Evolutionary conservation across 2,329 filamentous ascomycete genomes (phyloP), one percentile per base, ranked within the genome.

Genomic region (Cladobotryum protrusum): DNA sequence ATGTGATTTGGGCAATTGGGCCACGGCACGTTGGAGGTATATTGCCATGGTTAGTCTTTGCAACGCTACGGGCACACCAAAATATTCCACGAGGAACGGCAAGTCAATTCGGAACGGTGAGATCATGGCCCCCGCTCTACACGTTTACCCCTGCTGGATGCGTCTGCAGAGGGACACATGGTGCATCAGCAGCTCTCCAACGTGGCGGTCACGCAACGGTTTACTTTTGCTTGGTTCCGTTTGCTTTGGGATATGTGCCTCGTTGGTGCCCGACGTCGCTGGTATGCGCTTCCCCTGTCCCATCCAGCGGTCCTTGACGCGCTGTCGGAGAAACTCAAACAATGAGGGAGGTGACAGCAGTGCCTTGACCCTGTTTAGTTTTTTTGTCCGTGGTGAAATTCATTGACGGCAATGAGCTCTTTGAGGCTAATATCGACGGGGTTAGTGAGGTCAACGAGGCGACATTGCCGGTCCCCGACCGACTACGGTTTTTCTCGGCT

Each of bases 121-220:
- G 35, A 37, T 37, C 35, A 37, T 37, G 14, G 24, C 42, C 43
- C 48, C 48, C 48, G 44, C 43, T 43, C 24, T 8, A 29, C 24
- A 29, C 24, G 24, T 29, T 29, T 29, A 41, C 32, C 40, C 34
- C 19, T 40, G 49, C 49, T 47, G 49, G 44, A 47, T 47, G 40
- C 19, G 34, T 18, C 32, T 43, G 32, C 40, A 17, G n/a, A 29
- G 24, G 11, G 24, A 29, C 24, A 29, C 24, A 29, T 29, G 24
- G 47, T 43, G n/a, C 41, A 13, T 20, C n/a, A 24, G 13, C 12
- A 13, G 15, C 17, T 37, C 34, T 42, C 34, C 36, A 42, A 52
- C 46, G 50, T 52, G 50, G 50, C 50, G 33, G 43, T 15, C 42
- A 45, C 42, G 32, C 48, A 52, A 43, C 50, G 50, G 50, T 52